Base-by-base conservation (phyloP, 768 basidiomycete genomes). In the Pulveroboletus frians region DNA sequence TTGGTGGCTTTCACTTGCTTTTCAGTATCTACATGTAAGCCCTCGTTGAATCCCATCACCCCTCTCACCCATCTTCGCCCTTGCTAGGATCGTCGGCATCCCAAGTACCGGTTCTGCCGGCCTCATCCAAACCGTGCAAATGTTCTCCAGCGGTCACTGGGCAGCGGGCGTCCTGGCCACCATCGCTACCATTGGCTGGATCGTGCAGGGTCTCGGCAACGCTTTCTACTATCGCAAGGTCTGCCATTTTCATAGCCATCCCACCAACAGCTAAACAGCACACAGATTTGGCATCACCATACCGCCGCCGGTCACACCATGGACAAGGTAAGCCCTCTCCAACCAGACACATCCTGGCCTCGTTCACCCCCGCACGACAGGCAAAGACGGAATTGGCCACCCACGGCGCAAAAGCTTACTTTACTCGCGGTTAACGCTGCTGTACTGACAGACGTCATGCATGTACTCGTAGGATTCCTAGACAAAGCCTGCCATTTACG, bases 31-130 rank as follows among this genome's bases (percentile, higher is more conserved):
- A 97, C 73, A 91, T 90, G 92, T 89, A 64, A 74, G 84, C 59
- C 10, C 52, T 17, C 31, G 39, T 32, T 11, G 14, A 2, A 17
- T 39, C 26, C 0, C 11, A 2, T 39, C 48, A 47, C 48, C 36
- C 41, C 39, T 57, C 13, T 58, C 50, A 55, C 63, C 51, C 57
- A 53, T 40, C 55, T 56, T 58, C 61, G 63, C 52, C 51, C 52
- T 63, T 39, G 47, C 42, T 43, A 94, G 89, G 89, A 84, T 93
- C 67, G 84, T 98, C 65, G 95, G 95, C 56, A 87, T 96, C 60
- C 92, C 93, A 49, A 90, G 89, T 53, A 95, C 95, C 39, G 96
- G 96, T 31, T 91, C 92, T 39, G 94, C 92, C 23, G 95, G 96
- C 14, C 76, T 99, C 44, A 93, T 98, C 62, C 90, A 93, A 69